These are phyloP conservation scores for Nannizzia gypsea DNA, from an alignment of 2,329 filamentous ascomycete genomes.

Conservation along the genomic window DNA sequence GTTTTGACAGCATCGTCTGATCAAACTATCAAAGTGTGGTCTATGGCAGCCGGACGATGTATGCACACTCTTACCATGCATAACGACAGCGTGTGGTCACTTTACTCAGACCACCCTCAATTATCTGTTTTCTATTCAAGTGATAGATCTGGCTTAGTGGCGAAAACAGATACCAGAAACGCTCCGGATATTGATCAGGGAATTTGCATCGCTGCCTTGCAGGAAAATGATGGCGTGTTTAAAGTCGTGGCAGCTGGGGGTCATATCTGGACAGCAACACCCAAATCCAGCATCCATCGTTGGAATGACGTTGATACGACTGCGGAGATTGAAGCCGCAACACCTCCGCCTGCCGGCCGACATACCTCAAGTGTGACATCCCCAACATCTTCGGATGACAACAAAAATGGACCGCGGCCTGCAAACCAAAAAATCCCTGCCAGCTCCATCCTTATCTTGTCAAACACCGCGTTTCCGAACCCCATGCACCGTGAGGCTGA, in stretches of 20 bases:
- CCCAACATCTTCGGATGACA: constrained; percentile 15
- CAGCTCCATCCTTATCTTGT: constrained; percentile 67
- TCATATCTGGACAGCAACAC: constrained; percentile 81
- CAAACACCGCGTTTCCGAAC: constrained; percentile 67
- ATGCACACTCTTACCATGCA: constrained; percentile 99
- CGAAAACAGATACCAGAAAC: constrained; percentile 82
- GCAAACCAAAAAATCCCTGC: constrained; percentile 52
- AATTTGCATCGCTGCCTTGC: constrained; percentile 75
- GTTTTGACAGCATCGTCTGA: constrained; percentile 92
- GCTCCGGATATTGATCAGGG: constrained; percentile 73
- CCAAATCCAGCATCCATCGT: constrained; percentile 81
- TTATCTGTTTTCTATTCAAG: constrained; percentile 88
- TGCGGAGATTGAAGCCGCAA: constrained; percentile 47
- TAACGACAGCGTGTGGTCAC: constrained; percentile 92
- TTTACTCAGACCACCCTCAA: constrained; percentile 77
- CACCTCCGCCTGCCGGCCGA: constrained; percentile 45
- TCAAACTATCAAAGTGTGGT: constrained; percentile 97
- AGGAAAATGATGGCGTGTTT: constrained; percentile 66
- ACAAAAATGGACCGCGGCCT: background rate
- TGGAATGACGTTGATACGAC: constrained; percentile 80
- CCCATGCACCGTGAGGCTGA: constrained; percentile 45
- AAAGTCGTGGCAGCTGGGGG: constrained; percentile 54
- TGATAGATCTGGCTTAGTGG: constrained; percentile 84
- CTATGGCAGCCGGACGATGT: constrained; percentile 83
- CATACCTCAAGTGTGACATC: constrained; percentile 37